Evolutionary conservation across 495 filamentous ascomycete species (phyloP).

Genomic region (Entonaema liquescens): DNA sequence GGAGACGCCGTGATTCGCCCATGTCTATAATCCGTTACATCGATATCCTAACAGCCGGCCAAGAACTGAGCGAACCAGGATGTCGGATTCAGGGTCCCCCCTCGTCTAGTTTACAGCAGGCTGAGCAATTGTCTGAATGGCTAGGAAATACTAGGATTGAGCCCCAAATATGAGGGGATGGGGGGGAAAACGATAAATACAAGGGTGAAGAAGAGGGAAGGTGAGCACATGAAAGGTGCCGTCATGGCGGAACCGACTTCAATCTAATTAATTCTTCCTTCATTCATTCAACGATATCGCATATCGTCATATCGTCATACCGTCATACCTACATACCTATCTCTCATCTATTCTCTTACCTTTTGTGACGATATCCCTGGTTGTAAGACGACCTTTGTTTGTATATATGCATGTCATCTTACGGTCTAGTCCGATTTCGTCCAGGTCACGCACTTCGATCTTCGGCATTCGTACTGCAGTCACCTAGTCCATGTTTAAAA

Average conservation of each 20-base stretch:
- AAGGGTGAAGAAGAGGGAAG: conserved; percentile 20
- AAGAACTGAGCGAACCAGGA: conserved; percentile 38
- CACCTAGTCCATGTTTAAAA: conserved; percentile 28
- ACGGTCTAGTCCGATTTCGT: conserved; percentile 26
- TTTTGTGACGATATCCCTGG: conserved; percentile 4
- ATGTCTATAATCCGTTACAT: conserved; percentile 2
- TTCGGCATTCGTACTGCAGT: conserved; percentile 2
- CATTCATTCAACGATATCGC: conserved; percentile 11
- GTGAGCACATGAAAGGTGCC: conserved; percentile 27
- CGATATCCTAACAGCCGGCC: conserved; percentile 17
- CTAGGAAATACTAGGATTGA: conserved; percentile 22
- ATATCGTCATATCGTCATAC: not conserved
- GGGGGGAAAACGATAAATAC: conserved; percentile 8
- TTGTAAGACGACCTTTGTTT: conserved; percentile 11
- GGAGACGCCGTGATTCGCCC: conserved; percentile 37
- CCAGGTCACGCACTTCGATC: conserved; percentile 11
- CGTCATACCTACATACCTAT: not conserved
- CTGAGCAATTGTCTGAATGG: conserved; percentile 34
- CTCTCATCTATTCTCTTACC: not conserved
- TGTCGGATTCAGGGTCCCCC: conserved; percentile 38
- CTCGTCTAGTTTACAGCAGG: conserved; percentile 20
- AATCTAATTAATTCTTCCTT: conserved; percentile 18
- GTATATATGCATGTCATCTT: conserved; percentile 27
- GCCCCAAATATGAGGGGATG: conserved; percentile 14
- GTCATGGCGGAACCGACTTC: conserved; percentile 12